Conservation (phyloP, 176 grass and related monocot species). For the Urochloa ruziziensis region DNA sequence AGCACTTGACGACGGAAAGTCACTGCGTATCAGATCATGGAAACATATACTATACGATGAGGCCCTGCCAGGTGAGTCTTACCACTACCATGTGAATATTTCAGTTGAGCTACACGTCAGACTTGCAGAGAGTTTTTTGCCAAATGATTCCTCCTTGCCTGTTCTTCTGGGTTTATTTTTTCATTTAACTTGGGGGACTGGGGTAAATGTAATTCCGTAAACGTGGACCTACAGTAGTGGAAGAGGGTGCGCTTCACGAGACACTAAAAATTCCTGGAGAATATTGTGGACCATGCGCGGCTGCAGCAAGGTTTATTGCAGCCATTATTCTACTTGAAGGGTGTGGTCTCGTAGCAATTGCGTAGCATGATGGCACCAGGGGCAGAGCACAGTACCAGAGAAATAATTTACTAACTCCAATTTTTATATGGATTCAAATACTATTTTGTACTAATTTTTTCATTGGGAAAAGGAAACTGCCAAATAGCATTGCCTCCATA, state of each 20-base stretch:
- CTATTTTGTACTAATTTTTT: too few species aligned
- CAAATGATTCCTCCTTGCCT: not conserved
- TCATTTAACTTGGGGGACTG: not conserved
- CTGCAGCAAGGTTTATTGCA: constrained; percentile 22
- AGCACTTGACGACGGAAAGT: not conserved
- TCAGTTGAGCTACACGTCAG: not conserved
- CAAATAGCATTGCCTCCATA: constrained; percentile 11
- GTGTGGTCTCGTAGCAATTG: constrained; percentile 5
- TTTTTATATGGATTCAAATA: not conserved
- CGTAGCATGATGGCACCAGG: constrained; percentile 3
- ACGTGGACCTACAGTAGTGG: not conserved
- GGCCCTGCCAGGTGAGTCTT: not conserved
- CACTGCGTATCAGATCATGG: not conserved
- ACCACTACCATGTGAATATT: not conserved
- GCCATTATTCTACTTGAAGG: constrained; percentile 28
- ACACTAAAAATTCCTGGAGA: constrained; percentile 32
- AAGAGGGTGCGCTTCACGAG: constrained; percentile 11
- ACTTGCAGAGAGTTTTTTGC: not conserved
- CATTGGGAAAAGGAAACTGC: not conserved
- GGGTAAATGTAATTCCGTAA: not conserved
- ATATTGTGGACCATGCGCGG: constrained; percentile 29
- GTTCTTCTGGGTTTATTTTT: not conserved
- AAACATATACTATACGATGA: not conserved
- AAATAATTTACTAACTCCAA: not conserved
- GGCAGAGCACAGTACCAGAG: constrained; percentile 1